Evolutionary conservation across 352 stramenopile genomes (phyloP).

Genomic region (Pseudoperonospora humuli): DNA sequence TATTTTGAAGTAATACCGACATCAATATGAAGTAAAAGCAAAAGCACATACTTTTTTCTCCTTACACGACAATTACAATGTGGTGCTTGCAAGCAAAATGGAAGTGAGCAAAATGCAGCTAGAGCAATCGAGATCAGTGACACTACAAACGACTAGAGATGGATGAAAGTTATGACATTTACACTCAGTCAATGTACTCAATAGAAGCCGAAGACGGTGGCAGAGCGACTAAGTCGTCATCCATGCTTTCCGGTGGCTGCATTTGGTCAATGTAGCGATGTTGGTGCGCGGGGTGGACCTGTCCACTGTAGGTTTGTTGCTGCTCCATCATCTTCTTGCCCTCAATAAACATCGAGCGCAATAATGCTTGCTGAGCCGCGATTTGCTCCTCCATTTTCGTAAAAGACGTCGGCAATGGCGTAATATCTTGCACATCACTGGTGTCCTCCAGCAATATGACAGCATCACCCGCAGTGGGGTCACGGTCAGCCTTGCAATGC

Average conservation of each 20-base stretch:
- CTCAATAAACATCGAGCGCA: slow-evolving; percentile 67
- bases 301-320: slow-evolving; percentile 22
- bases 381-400: slow-evolving; percentile 77
- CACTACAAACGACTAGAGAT: slow-evolving; percentile 10
- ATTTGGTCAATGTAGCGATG: slow-evolving; percentile 32
- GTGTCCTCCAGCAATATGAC: slow-evolving; percentile 33
- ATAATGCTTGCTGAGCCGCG: slow-evolving; percentile 56
- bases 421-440: slow-evolving; percentile 39
- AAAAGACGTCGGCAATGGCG: slow-evolving; percentile 56
- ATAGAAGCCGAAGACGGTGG: slow-evolving; percentile 27
- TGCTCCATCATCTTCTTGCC: slow-evolving; percentile 73
- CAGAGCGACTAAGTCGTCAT: slow-evolving; percentile 16
- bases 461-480: slow-evolving; percentile 5
- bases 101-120: slow-evolving; percentile 15
- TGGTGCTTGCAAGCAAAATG: slow-evolving; percentile 6
- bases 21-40: too few species aligned
- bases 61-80: slow-evolving; percentile 15
- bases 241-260: slow-evolving; percentile 16
- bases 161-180: slow-evolving; percentile 5
- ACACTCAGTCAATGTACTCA: slow-evolving; percentile 37
- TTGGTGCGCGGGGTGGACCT: slow-evolving; percentile 29
- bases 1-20: neutral
- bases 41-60: too few species aligned
- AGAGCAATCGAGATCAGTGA: slow-evolving; percentile 11
- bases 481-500: slow-evolving; percentile 12